Conservation (phyloP, 805 yeast species). For the Lipomyces anomalus region DNA sequence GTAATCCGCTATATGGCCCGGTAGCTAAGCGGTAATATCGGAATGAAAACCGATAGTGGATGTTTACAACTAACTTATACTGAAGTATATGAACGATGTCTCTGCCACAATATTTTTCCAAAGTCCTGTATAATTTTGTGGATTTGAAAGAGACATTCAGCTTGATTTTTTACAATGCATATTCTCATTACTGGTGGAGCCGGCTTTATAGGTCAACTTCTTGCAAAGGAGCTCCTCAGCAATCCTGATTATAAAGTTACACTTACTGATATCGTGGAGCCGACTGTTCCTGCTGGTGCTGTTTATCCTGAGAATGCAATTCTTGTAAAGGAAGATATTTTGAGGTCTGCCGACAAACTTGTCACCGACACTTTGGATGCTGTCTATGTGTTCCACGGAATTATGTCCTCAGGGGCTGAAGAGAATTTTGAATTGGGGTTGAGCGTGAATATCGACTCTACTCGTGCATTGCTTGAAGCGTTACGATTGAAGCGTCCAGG, state of each 20-base stretch:
- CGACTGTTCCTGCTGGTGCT: slow-evolving; percentile 4
- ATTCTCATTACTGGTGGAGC: slow-evolving; percentile 22
- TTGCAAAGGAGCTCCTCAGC: slow-evolving; percentile 13
- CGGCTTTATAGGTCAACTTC: slow-evolving; percentile 20
- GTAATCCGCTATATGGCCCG: no score
- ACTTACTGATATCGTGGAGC: slow-evolving; percentile 16
- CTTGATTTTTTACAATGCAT: no score
- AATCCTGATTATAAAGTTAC: slow-evolving; percentile 5
- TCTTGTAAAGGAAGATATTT: slow-evolving; percentile 15
- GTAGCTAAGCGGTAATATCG: no score
- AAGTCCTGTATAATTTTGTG: no score
- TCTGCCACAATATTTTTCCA: no score
- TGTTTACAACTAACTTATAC: no score
- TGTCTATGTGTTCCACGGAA: slow-evolving; percentile 21
- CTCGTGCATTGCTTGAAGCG: slow-evolving; percentile 14
- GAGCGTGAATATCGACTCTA: slow-evolving; percentile 21
- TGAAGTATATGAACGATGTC: no score
- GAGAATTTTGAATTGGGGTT: slow-evolving; percentile 21
- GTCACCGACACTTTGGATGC: slow-evolving; percentile 8
- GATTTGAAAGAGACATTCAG: no score
- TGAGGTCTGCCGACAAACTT: slow-evolving; percentile 5
- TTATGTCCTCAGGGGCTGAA: slow-evolving; percentile 25
- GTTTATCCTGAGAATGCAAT: background rate
- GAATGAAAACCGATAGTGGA: no score
- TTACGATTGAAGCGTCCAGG: slow-evolving; percentile 6